These are phyloP conservation scores for Xylaria nigripes DNA, from an alignment of 495 filamentous ascomycete genomes.

Conservation along the genomic window DNA sequence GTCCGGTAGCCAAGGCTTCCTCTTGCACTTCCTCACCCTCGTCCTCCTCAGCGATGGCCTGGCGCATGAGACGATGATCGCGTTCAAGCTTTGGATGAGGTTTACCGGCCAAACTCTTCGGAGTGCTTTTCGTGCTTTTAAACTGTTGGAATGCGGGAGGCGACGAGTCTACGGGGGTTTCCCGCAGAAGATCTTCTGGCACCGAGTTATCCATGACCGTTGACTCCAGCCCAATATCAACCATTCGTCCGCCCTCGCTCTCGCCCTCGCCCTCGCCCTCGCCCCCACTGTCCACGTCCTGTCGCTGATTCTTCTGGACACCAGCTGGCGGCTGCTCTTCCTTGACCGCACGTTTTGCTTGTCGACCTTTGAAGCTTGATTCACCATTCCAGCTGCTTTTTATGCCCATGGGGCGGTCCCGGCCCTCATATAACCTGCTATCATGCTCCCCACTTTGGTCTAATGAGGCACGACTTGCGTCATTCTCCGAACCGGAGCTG, in stretches of 20 bases:
- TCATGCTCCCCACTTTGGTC: conserved; percentile 49
- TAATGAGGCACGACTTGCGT: conserved; percentile 48
- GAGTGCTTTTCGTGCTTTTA: conserved; percentile 25
- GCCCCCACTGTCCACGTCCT: conserved; percentile 37
- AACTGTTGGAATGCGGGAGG: conserved; percentile 88
- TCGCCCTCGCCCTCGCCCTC: conserved; percentile 36
- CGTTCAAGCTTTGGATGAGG: conserved; percentile 22
- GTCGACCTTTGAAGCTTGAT: conserved; percentile 31
- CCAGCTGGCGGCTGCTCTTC: conserved; percentile 38
- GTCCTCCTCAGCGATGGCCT: conserved; percentile 26
- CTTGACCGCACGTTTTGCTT: conserved; percentile 24
- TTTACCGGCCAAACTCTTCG: conserved; percentile 15
- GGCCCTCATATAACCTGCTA: conserved; percentile 29
- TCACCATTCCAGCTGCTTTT: conserved; percentile 53
- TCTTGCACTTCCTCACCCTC: conserved; percentile 23
- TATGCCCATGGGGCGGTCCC: conserved; percentile 45
- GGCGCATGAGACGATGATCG: conserved; percentile 25
- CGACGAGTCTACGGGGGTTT: conserved; percentile 53
- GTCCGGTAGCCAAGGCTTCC: conserved; percentile 11
- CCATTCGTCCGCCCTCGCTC: conserved; percentile 56
- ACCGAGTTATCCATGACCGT: conserved; percentile 50
- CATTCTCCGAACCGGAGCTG: conserved; percentile 70
- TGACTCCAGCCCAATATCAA: conserved; percentile 78
- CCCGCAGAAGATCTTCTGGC: conserved; percentile 50
- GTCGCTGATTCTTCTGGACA: conserved; percentile 34